Evolutionary conservation across 2,329 filamentous ascomycete genomes (phyloP).

Genomic region (Claviceps monticola): DNA sequence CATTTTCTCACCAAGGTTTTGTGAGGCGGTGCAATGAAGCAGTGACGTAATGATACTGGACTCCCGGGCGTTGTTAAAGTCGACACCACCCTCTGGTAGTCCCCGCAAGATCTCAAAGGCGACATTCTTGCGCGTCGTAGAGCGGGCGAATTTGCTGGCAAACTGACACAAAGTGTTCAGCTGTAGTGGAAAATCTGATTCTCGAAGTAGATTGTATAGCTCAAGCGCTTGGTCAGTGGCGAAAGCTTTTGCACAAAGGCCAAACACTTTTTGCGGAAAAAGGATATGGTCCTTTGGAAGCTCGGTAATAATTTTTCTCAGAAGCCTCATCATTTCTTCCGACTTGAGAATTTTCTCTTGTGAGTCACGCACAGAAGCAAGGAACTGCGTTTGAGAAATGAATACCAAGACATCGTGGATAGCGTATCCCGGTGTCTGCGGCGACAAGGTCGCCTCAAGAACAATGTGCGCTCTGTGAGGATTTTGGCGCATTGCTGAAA

Average conservation of each 20-base stretch:
- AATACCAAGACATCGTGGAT: conserved; percentile 23
- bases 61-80: conserved; percentile 32
- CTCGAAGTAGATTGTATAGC: conserved; percentile 22
- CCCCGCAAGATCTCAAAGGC: conserved; percentile 28
- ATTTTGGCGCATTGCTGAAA: conserved; percentile 20
- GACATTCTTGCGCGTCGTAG: conserved; percentile 23
- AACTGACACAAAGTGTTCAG: conserved; percentile 33
- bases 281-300: conserved; percentile 17
- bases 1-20: conserved; percentile 6
- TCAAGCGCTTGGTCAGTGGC: conserved; percentile 17
- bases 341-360: conserved; percentile 14
- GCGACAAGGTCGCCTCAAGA: conserved; percentile 24
- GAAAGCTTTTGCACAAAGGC: conserved; percentile 16
- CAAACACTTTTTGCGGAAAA: conserved; percentile 26
- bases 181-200: conserved; percentile 19
- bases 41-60: conserved; percentile 45
- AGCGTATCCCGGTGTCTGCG: conserved; percentile 23
- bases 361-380: conserved; percentile 7
- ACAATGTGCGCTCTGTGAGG: conserved; percentile 20
- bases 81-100: conserved; percentile 23
- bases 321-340: conserved; percentile 17
- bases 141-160: conserved; percentile 29
- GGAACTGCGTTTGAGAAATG: conserved; percentile 13
- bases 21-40: conserved; percentile 24
- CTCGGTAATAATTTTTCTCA: conserved; percentile 17